Evolutionary conservation across 129 eudicot species (phyloP).

Genomic region (Erigeron canadensis): DNA sequence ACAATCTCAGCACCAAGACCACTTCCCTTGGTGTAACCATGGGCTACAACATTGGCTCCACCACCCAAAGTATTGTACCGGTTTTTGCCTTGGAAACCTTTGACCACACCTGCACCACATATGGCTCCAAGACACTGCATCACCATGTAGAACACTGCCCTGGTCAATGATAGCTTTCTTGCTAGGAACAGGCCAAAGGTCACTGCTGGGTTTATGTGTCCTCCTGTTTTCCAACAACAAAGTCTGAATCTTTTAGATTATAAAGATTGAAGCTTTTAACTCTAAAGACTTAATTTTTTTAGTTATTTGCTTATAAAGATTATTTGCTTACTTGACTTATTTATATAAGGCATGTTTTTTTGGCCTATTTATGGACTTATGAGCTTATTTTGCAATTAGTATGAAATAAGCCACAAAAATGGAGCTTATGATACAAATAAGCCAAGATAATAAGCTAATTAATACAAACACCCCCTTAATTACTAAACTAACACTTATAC

Average conservation of each 20-base stretch:
- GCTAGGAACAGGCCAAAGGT: slow-evolving; percentile 84
- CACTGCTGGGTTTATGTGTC: slow-evolving; percentile 94
- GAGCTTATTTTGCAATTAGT: no score
- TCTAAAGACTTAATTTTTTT: not conserved
- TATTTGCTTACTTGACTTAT: no score
- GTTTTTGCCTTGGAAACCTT: slow-evolving; percentile 64
- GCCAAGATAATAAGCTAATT: no score
- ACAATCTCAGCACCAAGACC: slow-evolving; percentile 83
- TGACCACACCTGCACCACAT: slow-evolving; percentile 91
- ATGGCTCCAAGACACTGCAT: slow-evolving; percentile 92
- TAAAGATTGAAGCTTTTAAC: slow-evolving; percentile 17
- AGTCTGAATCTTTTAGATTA: not conserved
- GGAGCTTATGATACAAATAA: no score
- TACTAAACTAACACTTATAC: not conserved
- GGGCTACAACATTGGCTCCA: slow-evolving; percentile 76
- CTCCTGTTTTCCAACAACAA: slow-evolving; percentile 58
- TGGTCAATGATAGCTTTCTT: slow-evolving; percentile 78
- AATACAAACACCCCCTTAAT: no score
- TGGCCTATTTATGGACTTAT: no score
- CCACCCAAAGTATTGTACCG: slow-evolving; percentile 52
- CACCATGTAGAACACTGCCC: slow-evolving; percentile 79
- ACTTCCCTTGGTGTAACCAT: slow-evolving; percentile 89
- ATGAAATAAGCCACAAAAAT: no score
- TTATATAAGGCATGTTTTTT: no score
- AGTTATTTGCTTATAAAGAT: not conserved